phyloP scores from a whole-genome alignment of 2,329 filamentous ascomycete genomes.

The Penicillium sclerotigenum region DNA sequence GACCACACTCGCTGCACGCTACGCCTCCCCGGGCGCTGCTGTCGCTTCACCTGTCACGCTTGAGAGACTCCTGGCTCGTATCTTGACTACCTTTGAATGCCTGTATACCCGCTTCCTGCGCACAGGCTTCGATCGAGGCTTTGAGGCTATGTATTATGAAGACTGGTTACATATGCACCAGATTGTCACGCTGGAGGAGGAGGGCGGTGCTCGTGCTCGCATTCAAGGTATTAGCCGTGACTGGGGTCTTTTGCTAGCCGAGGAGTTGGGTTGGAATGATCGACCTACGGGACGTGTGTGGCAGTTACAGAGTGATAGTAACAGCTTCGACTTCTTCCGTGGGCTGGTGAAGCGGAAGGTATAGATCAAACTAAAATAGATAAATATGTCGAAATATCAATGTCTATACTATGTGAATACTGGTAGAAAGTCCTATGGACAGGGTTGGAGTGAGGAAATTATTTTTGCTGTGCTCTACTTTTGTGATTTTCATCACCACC shows the following conservation, averaged over 20 bases:
- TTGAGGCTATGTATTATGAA: slow-evolving; percentile 75
- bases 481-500: not conserved
- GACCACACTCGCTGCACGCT: slow-evolving; percentile 61
- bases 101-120: slow-evolving; percentile 73
- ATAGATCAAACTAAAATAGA: slow-evolving; percentile 34
- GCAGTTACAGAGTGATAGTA: slow-evolving; percentile 90
- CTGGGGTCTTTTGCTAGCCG: slow-evolving; percentile 80
- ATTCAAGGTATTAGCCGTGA: slow-evolving; percentile 88
- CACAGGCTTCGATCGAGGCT: slow-evolving; percentile 67
- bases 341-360: slow-evolving; percentile 79
- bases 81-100: slow-evolving; percentile 72
- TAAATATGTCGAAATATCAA: not conserved
- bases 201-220: slow-evolving; percentile 69
- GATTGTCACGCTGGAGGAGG: slow-evolving; percentile 72
- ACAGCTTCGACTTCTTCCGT: slow-evolving; percentile 97
- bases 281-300: slow-evolving; percentile 72
- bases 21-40: slow-evolving; percentile 42
- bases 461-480: too few relatives aligned
- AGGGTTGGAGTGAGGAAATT: too few relatives aligned
- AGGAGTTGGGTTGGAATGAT: slow-evolving; percentile 74
- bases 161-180: slow-evolving; percentile 83
- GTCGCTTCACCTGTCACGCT: slow-evolving; percentile 66
- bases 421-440: not conserved
- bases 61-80: slow-evolving; percentile 77
- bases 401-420: too few relatives aligned